Evolutionary conservation across 208 protist genomes (phyloP), one percentile per base, ranked within the genome.

Genomic region (Porcisia hertigi): DNA sequence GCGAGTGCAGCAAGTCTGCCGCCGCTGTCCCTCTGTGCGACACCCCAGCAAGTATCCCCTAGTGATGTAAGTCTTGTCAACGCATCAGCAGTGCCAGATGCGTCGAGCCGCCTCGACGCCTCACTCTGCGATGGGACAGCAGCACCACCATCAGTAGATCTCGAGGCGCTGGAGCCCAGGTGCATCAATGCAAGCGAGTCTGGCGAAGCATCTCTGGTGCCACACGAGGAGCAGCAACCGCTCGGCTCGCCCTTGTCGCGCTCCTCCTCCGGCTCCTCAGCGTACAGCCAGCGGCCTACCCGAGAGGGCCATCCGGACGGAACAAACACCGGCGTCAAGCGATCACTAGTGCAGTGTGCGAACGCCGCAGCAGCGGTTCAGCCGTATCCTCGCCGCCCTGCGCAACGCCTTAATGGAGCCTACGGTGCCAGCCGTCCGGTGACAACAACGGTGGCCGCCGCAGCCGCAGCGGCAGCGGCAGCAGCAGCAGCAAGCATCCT

Each of bases 271-370:
- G n/a, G 63, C 41, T 69, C 63, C 9, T 69, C 63, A 12, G 36
- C 18, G n/a, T 55, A 16, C 49, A 55, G 5, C 49, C 18, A 25
- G 23, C 25, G 0, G 11, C 5, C 36, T 25, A 59, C 25, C 16
- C 67, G 39, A 25, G 67, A 72, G n/a, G 49, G 49, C 67, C 30
- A 30, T 36, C 43, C 5, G 25, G 52, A 59, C 12, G 49, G n/a
- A 36, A 34, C 25, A 36, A 34, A 49, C 3, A 25, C 11, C 18
- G 39, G 49, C 9, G 0, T 39, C 2, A 54, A 59, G 67, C 67
- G 67, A 14, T 72, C 53, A 54, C 67, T 72, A 14, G n/a, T 72
- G 49, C 67, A 72, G 49, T 72, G 67, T 20, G 67, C 67, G 49
- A 72, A 72, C 67, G 67, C 67, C 34, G 67, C 67, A 43, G 34